Evolutionary conservation across 2,329 filamentous ascomycete genomes (phyloP), one percentile per base, ranked within the genome.

Genomic region (Cercospora citrullina): DNA sequence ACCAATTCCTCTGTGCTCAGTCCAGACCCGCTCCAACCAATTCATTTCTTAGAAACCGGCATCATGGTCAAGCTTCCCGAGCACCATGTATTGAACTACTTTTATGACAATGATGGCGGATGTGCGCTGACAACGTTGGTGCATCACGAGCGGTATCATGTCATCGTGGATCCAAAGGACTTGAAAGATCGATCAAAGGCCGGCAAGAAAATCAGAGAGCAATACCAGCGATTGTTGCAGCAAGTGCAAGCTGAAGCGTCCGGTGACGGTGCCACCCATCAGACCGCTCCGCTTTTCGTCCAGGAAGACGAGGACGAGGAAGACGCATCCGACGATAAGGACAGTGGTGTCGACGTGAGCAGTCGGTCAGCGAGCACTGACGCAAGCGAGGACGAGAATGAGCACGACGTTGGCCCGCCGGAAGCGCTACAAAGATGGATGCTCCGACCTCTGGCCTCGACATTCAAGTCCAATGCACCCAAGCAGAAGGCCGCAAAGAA

Each of bases 71-170:
- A 68, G 60, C 57, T 72, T 42, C 70, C 69, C n/a, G 42, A 68
- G 33, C 72, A 72, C 76, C 64, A 78, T 39, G 71, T 76, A 3
- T 71, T 79, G 33, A 71, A 77, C 55, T 79, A 79, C 69, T 74
- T 76, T 51, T 72, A 74, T 48, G 75, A 79, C 68, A 73, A 76
- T 42, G 72, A 77, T 5, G 68, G 75, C 62, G 73, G 72, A 36
- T 77, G 73, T 64, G 75, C 77, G 7, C 63, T 79, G 30, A 79
- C 77, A 0, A 74, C 73, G 2, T 66, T 75, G n/a, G 69, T 74
- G 30, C 72, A 76, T 63, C 71, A 73, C n/a, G 66, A 72, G 6
- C 73, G 77, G 8, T 78, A 77, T 28, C 77, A 79, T 68, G 69
- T 77, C 57, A 75, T 77, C 51, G 74, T 75, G n/a, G 74, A 78